Base-by-base conservation (phyloP, 2,329 filamentous ascomycete species). In the Aspergillus fumigatiaffinis region DNA sequence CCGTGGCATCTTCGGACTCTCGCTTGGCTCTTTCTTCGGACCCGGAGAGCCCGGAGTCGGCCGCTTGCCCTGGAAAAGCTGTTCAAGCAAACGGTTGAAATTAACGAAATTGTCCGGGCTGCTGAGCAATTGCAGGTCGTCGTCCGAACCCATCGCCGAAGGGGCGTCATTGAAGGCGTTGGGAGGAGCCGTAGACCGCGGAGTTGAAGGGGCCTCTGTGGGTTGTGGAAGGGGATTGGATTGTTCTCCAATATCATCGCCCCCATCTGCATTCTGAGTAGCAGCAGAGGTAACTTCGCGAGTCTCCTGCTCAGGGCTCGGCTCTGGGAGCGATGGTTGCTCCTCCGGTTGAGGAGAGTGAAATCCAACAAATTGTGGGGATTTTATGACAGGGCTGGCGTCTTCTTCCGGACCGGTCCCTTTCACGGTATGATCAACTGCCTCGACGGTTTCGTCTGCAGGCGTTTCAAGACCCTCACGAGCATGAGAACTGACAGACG, bases 301-400 rank as follows among this genome's bases (percentile, higher is more conserved):
- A 35, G 28, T 44, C 25, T 29, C 17, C 14, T 49, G 50, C 17
- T 25, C n/a, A 10, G 23, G 44, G 46, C 49, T 41, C 10, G 23
- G 26, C 17, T 38, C 50, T 10, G 38, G 50, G 35, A 48, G 44
- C 23, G 52, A 47, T 9, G 20, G 56, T n/a, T 7, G 5, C 21
- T 42, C 46, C 6, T 28, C 50, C 6, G 52, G 44, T 28, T 23
- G 32, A 38, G 51, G 32, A 32, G 51, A 58, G 10, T 59, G 55
- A 41, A 67, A 67, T 25, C 65, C 65, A 38, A 51, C 46, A 48
- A 67, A 67, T 25, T 51, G 55, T 8, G 65, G 65, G 42, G 65
- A 66, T 21, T 46, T 51, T 44, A 63, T 29, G 17, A 25, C 32
- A 41, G 58, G 60, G 44, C 62, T 66, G 48, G 52, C 53, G 20